Evolutionary conservation across 2,329 filamentous ascomycete genomes (phyloP), one percentile per base, ranked within the genome.

Genomic region (Sarocladium oryzae): DNA sequence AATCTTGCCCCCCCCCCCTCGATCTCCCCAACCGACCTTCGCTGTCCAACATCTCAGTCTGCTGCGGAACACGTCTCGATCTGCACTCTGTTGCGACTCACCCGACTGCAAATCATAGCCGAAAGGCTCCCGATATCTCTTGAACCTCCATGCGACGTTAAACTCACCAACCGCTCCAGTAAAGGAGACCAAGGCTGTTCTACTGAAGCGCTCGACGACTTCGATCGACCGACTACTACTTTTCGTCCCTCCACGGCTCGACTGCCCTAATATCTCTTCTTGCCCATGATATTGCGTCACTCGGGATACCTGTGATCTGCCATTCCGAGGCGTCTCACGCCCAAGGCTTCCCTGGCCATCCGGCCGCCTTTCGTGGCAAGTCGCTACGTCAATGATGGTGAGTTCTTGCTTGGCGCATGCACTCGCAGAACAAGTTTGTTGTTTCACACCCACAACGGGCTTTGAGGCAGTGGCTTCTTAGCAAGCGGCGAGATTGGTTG

Each of bases 341-440:
- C 24, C 15, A 33, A 33, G 43, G 43, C 43, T 32, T 26, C 21
- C 24, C 33, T 48, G 43, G 43, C 43, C 43, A 4, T 15, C 33
- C 43, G 28, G 43, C 26, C 43, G 26, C 26, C 43, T 30, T 45
- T 43, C 18, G 43, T 48, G 43, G 43, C 26, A 48, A 30, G 43
- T 16, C 43, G 43, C 43, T 48, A 48, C 43, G 43, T 48, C 43
- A 48, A 48, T 48, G 43, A 48, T 48, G 43, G 43, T 48, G 28
- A 48, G 43, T 48, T 11, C 28, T n/a, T n/a, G 21, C 21, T 18
- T 11, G 16, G 37, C 18, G 37, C 37, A 40, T 4, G 37, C 37
- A 23, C 7, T 23, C 18, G 7, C 18, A 16, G 37, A 8, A 20
- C 15, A 23, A 4, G 7, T 18, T 40, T 40, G 37, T 26, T 23